Base-by-base conservation (phyloP, 139 green algal genomes). In the Mychonastes homosphaera region DNA sequence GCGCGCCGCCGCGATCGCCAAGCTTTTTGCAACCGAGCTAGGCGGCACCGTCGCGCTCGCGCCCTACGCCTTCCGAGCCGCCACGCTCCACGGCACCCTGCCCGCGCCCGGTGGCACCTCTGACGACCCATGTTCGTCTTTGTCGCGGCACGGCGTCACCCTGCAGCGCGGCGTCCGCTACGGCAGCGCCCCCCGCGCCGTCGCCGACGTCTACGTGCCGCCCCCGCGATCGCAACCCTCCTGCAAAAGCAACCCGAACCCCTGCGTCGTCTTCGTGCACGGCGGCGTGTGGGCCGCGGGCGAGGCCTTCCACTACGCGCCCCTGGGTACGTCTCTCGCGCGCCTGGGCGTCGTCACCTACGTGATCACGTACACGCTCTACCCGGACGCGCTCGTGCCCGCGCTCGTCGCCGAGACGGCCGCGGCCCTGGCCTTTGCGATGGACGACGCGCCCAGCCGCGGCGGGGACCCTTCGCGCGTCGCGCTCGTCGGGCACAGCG, bases 211-310 rank as follows among this genome's bases (percentile, higher is more conserved):
- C 2, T 48, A 48, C 36, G 34, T 26, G 24, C 52, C 36, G 16
- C 13, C n/a, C 26, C 46, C 15, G 19, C 10, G 15, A 13, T 23
- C 10, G 46, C 24, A 53, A 1, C 9, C 35, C 29, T 39, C 4
- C 16, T 18, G n/a, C 19, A 15, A 46, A 29, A 30, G 26, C 7
- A 18, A 26, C 24, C 48, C 34, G 26, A 10, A 36, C n/a, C 23
- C 26, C 21, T 19, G n/a, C 7, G 26, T 84, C 8, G 63, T 90
- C 18, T 87, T 87, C 39, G 70, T 74, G 23, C 83, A 84, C 48
- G 79, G 84, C 18, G 85, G 85, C 19, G 76, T 90, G n/a, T 94
- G 83, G 84, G 79, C 84, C 1, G 70, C 64, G 28, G 79, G 79
- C 53, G 65, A 74, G 8, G 76, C 74, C 33, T 90, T 81, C 82